These are phyloP conservation scores for Marchantia paleacea DNA, from an alignment of 225 moss, liverwort and hornwort species.

Conservation along the genomic window DNA sequence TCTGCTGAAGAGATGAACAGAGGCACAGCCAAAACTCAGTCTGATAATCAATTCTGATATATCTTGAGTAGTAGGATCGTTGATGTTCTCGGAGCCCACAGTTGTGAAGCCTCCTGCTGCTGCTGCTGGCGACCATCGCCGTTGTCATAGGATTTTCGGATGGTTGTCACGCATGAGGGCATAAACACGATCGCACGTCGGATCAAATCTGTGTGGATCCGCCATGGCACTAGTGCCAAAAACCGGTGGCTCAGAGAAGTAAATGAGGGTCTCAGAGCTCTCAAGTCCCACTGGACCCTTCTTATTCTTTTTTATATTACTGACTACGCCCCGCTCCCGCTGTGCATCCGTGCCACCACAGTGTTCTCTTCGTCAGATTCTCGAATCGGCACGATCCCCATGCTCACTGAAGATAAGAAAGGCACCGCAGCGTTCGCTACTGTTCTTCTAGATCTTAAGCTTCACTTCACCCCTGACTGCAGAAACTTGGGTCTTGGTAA, in stretches of 20 bases:
- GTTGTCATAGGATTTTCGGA: neutral
- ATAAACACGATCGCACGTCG: neutral
- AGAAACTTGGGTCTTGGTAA: neutral
- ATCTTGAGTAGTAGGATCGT: neutral
- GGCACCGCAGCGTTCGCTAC: neutral
- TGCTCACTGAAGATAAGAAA: neutral
- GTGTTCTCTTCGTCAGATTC: neutral
- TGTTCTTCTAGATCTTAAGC: neutral
- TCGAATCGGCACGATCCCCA: neutral
- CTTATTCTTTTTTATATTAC: neutral
- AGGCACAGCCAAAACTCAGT: conserved; percentile 1
- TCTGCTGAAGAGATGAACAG: neutral
- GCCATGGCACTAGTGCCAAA: neutral
- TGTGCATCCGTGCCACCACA: neutral
- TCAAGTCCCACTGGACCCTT: neutral
- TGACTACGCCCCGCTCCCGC: no score
- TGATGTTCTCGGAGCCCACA: neutral
- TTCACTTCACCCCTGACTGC: neutral
- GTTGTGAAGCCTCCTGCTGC: neutral
- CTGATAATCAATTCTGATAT: neutral
- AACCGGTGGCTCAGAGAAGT: neutral
- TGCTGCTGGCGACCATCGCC: neutral
- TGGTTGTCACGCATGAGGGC: neutral
- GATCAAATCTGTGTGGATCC: neutral
- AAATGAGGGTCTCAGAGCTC: neutral